These are phyloP conservation scores for Solanum ossicruentum DNA, from an alignment of 257 asterid genomes.

Conservation along the genomic window DNA sequence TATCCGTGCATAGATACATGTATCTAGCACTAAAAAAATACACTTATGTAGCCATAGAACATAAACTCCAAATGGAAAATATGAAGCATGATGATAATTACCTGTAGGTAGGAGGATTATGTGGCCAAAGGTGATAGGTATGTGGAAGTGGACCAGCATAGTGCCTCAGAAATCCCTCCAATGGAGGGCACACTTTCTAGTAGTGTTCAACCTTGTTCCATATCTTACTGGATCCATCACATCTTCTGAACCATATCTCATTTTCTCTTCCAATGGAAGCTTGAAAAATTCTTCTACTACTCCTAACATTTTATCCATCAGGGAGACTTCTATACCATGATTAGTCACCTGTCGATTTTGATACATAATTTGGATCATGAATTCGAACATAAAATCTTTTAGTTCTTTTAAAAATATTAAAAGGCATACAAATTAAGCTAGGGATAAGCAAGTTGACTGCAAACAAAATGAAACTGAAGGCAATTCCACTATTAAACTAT, in stretches of 20 bases:
- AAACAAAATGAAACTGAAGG: too few species aligned
- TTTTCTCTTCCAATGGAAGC: neutral
- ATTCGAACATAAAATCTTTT: too few species aligned
- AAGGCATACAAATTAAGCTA: too few species aligned
- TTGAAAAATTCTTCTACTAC: neutral
- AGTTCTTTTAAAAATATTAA: too few species aligned
- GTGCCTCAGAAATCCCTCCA: conserved; percentile 64
- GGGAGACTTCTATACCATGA: neutral
- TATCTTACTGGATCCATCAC: conserved; percentile 44
- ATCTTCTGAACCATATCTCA: conserved; percentile 22
- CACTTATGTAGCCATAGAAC: too few species aligned
- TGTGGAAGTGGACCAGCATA: conserved; percentile 31
- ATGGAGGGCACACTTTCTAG: conserved; percentile 20
- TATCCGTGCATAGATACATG: too few species aligned
- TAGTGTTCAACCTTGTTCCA: conserved; percentile 51
- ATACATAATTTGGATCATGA: too few species aligned
- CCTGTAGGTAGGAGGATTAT: neutral
- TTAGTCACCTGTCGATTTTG: neutral
- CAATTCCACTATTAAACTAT: too few species aligned
- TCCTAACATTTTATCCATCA: neutral
- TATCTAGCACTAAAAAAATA: too few species aligned
- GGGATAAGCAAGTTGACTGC: too few species aligned
- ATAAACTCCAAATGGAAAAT: too few species aligned
- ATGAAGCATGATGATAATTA: neutral
- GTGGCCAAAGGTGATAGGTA: conserved; percentile 16